These are phyloP conservation scores for Phylloporus sp. DNA, from an alignment of 768 basidiomycete genomes.

Conservation along the genomic window DNA sequence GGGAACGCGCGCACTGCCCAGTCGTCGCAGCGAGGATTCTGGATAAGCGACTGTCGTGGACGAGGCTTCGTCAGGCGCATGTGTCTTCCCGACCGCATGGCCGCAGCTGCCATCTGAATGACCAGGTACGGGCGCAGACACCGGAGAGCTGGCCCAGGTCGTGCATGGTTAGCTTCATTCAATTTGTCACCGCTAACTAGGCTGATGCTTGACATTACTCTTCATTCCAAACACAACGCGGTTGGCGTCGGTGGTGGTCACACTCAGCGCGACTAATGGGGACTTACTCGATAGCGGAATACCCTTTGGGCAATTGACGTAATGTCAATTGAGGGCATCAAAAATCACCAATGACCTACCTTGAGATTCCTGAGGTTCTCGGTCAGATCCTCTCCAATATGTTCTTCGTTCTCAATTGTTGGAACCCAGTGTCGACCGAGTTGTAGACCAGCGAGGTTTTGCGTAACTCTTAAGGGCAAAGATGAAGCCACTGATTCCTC, in stretches of 20 bases:
- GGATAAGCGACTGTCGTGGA: slow-evolving; percentile 75
- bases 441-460: slow-evolving; percentile 63
- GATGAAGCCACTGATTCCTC: no score
- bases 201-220: no score
- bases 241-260: no score
- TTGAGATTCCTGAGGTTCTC: slow-evolving; percentile 82
- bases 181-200: no score
- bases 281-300: slow-evolving; percentile 80
- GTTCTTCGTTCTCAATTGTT: slow-evolving; percentile 69
- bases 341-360: slow-evolving; percentile 40
- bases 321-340: background rate
- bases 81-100: slow-evolving; percentile 77
- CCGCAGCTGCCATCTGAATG: slow-evolving; percentile 67
- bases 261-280: no score
- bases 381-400: slow-evolving; percentile 84
- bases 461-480: slow-evolving; percentile 52
- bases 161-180: no score
- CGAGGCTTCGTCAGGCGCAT: slow-evolving; percentile 76
- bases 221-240: no score
- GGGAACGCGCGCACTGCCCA: slow-evolving; percentile 48
- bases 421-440: slow-evolving; percentile 80
- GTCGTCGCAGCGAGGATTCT: slow-evolving; percentile 73
- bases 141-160: no score
- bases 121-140: slow-evolving; percentile 87
- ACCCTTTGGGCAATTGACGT: slow-evolving; percentile 75